Evolutionary conservation across 257 asterid species (phyloP), one percentile per base, ranked within the genome.

Genomic region (Phtheirospermum japonicum): DNA sequence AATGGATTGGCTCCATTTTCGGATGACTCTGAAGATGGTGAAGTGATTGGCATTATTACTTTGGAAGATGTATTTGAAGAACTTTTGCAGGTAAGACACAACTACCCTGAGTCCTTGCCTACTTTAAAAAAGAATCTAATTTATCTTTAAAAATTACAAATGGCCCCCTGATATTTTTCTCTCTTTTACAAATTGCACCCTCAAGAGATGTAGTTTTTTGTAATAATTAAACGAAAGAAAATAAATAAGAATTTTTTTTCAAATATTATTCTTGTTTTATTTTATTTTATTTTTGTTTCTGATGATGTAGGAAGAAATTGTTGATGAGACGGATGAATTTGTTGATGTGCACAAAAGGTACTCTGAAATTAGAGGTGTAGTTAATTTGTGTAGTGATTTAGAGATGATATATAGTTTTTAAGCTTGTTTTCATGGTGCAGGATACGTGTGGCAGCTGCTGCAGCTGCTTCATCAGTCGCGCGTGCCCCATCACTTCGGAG

Each of bases 51-150:
- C 62, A 85, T 90, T 61, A 90, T 90, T 70, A 90, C 97, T 59
- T 75, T 90, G 68, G 97, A 90, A 79, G 97, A 90, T 66, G 96
- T 90, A 64, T 87, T 90, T 69, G 97, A 90, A 85, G 97, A 90
- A 66, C 96, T 90, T 69, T 77, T 90, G 86, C 97, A 87, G 95
- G 97, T 86, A 23, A 23, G 28, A n/a, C n/a, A n/a, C n/a, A n/a
- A n/a, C n/a, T n/a, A n/a, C n/a, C n/a, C n/a, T n/a, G n/a, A n/a
- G n/a, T n/a, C n/a, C n/a, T n/a, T n/a, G n/a, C n/a, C n/a, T n/a
- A n/a, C n/a, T n/a, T n/a, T n/a, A n/a, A n/a, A n/a, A n/a, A n/a
- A n/a, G n/a, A n/a, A n/a, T n/a, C n/a, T n/a, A n/a, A n/a, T n/a
- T n/a, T n/a, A n/a, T n/a, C n/a, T n/a, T n/a, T n/a, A n/a, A n/a